A percentile compares a stretch with the other conserved stretches of the same genome.
Conservation (phyloP, 208 protist species). For the Trichomonas tenax region DNA sequence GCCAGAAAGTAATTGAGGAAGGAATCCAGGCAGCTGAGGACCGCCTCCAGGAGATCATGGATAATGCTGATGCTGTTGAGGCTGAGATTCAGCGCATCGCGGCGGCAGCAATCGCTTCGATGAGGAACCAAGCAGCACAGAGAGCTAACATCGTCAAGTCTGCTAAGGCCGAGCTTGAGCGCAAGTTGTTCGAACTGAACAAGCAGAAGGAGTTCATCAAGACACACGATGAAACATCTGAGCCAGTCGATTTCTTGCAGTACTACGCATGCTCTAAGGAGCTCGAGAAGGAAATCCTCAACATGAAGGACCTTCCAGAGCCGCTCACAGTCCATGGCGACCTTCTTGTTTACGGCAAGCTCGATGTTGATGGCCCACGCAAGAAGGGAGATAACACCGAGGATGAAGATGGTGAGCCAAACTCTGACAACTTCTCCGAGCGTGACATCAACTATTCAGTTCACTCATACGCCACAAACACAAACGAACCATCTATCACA, state of each 20-base stretch:
- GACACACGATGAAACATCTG: neutral
- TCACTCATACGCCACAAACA: neutral
- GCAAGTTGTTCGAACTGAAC: neutral
- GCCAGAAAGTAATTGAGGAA: neutral
- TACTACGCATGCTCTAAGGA: neutral
- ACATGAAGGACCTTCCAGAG: neutral
- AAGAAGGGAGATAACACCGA: neutral
- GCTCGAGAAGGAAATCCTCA: neutral
- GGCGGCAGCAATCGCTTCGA: neutral
- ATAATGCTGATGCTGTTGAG: neutral
- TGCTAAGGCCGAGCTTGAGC: neutral
- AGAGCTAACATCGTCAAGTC: neutral
- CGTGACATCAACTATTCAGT: neutral
- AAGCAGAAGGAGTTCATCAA: neutral
- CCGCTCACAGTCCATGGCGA: neutral
- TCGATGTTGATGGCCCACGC: neutral
- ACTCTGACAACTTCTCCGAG: neutral
- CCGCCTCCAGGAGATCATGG: neutral
- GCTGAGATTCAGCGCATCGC: neutral
- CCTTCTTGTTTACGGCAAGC: neutral
- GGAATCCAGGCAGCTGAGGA: neutral
- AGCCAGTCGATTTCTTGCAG: neutral
- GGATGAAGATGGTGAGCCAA: neutral
- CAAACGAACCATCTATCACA: no score
- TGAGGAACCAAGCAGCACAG: neutral